phyloP scores from a whole-genome alignment of 2,329 filamentous ascomycete species.

The Trichoderma afroharzianum region DNA sequence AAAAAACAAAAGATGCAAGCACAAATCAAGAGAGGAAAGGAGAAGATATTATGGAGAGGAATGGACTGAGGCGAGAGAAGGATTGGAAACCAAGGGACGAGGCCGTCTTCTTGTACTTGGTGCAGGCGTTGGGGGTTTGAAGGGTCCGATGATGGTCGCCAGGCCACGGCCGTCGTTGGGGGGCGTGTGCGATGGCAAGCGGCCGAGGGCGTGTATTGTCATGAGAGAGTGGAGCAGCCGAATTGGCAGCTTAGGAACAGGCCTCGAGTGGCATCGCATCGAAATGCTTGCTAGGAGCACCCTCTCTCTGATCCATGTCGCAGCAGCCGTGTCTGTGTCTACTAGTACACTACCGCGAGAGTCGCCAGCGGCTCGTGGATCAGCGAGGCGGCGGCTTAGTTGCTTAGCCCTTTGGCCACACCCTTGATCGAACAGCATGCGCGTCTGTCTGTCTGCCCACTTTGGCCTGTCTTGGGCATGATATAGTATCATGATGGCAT shows the following conservation, averaged over 20 bases:
- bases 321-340: not conserved
- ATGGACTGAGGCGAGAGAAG: conserved; percentile 17
- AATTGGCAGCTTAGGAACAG: not conserved
- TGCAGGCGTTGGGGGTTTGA: not conserved
- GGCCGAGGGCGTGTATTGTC: not conserved
- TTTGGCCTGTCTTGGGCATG: conserved; percentile 1
- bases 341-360: too few relatives aligned
- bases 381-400: conserved; percentile 17
- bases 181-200: not conserved
- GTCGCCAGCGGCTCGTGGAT: conserved; percentile 17
- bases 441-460: not conserved
- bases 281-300: not conserved
- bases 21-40: conserved; percentile 1
- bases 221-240: not conserved
- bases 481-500: not conserved
- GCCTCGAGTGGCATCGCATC: not conserved
- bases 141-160: conserved; percentile 9
- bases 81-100: conserved; percentile 28
- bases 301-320: not conserved
- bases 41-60: conserved; percentile 9
- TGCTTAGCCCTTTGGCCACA: not conserved
- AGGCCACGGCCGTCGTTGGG: not conserved
- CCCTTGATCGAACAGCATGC: not conserved
- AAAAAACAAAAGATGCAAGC: not conserved
- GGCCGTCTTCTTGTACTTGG: conserved; percentile 29